phyloP scores from a whole-genome alignment of 108 stramenopile species.

The Nitzschia palea region DNA sequence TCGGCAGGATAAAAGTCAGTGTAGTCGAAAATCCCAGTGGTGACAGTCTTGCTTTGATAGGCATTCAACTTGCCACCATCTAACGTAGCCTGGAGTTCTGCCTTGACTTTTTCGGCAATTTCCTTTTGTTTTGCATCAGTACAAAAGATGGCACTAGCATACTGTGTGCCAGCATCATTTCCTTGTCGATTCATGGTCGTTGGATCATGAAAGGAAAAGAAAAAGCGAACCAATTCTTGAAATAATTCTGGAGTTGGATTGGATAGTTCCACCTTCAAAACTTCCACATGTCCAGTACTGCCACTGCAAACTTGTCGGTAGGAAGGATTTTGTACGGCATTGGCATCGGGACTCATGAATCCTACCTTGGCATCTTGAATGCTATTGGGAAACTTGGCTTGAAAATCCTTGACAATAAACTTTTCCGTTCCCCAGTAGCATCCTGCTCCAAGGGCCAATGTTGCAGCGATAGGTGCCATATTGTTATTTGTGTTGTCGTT shows the following conservation, averaged over 20 bases:
- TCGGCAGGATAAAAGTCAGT: slow-evolving; percentile 66
- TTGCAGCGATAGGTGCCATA: slow-evolving; percentile 34
- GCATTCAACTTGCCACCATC: slow-evolving; percentile 39
- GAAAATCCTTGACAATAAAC: slow-evolving; percentile 60
- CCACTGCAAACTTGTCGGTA: slow-evolving; percentile 71
- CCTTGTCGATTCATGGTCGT: slow-evolving; percentile 88
- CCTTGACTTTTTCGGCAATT: slow-evolving; percentile 62
- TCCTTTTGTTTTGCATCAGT: slow-evolving; percentile 54
- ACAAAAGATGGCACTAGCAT: slow-evolving; percentile 74
- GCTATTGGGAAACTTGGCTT: slow-evolving; percentile 44
- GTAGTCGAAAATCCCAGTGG: slow-evolving; percentile 39
- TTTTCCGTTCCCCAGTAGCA: slow-evolving; percentile 87
- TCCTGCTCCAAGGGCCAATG: slow-evolving; percentile 59
- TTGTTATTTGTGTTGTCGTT: no score
- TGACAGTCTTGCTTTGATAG: slow-evolving; percentile 32
- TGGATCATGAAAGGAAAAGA: slow-evolving; percentile 88
- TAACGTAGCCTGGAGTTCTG: slow-evolving; percentile 46
- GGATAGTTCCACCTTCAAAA: slow-evolving; percentile 54
- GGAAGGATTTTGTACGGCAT: slow-evolving; percentile 55
- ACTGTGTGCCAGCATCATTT: slow-evolving; percentile 89
- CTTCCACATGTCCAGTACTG: slow-evolving; percentile 71
- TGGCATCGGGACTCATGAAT: slow-evolving; percentile 62
- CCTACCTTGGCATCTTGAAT: slow-evolving; percentile 58
- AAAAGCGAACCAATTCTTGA: slow-evolving; percentile 77
- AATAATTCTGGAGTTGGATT: slow-evolving; percentile 28